Evolutionary conservation across 495 filamentous ascomycete species (phyloP), one percentile per base, ranked within the genome.

Genomic region (Penicillium tannophilum): DNA sequence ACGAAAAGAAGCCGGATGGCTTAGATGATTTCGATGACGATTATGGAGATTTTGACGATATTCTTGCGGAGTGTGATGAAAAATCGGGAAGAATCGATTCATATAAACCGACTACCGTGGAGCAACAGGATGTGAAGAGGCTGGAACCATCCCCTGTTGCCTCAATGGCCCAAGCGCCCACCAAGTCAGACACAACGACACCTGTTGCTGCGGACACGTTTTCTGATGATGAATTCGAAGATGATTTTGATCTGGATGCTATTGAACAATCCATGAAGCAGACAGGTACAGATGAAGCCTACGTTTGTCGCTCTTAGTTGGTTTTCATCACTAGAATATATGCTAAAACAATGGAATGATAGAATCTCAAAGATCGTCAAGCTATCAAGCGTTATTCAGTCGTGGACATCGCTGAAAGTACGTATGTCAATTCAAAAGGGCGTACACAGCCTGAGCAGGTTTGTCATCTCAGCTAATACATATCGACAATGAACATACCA

Each of bases 311-410:
- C 69, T 73, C 74, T 76, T 76, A 76, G 64, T 69, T 59, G 52
- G 26, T 64, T 70, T 63, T 61, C 56, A 43, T 46, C 36, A 52
- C 46, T 73, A 75, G 60, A 63, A 41, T 66, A 70, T 73, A 69
- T 70, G 73, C 76, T 78, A 73, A 77, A 68, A 74, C 62, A 63
- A 55, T 62, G 60, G 68, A 70, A 64, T 56, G 56, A 76, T 80
- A 82, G 80, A 78, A 73, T 55, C 43, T 68, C 55, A 77, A 85
- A 70, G 85, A 83, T 69, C 75, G 81, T 57, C 84, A 82, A 74
- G 84, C 85, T 42, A 92, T 96, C 63, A 90, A 94, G 69, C 87
- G 92, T 52, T 96, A 93, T 75, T 76, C 89, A 46, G 79, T 96
- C 55, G 88, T 86, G 60, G 83, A 87, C 61, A 83, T 90, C 61